phyloP scores from a whole-genome alignment of 257 asterid genomes.

The Agastache rugosa region DNA sequence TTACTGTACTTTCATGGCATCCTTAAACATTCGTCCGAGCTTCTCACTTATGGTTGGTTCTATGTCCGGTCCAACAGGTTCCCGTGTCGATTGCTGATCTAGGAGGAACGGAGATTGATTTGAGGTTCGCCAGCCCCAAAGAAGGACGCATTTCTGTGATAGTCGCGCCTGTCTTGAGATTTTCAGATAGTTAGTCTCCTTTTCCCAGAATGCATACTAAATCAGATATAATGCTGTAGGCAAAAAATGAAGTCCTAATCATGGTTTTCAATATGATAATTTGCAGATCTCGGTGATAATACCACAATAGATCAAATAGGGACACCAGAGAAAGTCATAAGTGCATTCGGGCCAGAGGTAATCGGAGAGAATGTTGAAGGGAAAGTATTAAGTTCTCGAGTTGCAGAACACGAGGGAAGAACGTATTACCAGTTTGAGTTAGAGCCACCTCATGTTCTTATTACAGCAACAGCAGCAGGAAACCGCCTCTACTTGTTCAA shows the following conservation, averaged over 20 bases:
- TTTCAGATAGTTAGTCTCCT: constrained; percentile 67
- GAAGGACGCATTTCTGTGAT: constrained; percentile 81
- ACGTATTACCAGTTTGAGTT: constrained; percentile 89
- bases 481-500: constrained; percentile 89
- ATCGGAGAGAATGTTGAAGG: constrained; percentile 95
- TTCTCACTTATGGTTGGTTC: constrained; percentile 1
- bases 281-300: constrained; percentile 75
- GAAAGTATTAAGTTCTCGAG: constrained; percentile 71
- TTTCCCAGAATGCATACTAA: not conserved
- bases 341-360: constrained; percentile 95
- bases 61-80: constrained; percentile 51
- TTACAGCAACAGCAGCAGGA: constrained; percentile 97
- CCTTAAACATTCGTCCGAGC: not conserved
- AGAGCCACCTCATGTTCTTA: constrained; percentile 89
- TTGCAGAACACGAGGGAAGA: constrained; percentile 72
- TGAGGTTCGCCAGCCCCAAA: constrained; percentile 83
- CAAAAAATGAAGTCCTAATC: constrained; percentile 24
- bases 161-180: constrained; percentile 91
- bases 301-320: constrained; percentile 84
- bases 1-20: not conserved
- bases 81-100: constrained; percentile 98
- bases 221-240: no score
- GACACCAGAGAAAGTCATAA: constrained; percentile 87
- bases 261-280: constrained; percentile 26
- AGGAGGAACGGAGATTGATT: constrained; percentile 97